Conservation (phyloP, 2,329 filamentous ascomycete genomes). For the Harringtonia aguacate region DNA sequence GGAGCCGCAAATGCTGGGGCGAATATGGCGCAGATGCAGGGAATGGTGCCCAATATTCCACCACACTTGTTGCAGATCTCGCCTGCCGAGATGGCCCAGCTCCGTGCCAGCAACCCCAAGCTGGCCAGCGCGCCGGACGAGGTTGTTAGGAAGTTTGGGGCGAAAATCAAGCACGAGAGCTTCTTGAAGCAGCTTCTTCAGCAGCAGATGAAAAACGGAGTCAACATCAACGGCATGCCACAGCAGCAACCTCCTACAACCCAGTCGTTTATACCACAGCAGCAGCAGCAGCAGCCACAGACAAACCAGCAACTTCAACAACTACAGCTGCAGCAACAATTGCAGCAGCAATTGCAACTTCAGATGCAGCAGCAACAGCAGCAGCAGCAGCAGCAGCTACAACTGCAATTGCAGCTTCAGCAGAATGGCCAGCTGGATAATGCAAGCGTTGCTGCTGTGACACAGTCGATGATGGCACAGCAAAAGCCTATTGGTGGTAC, state of each 20-base stretch:
- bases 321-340: constrained; percentile 1
- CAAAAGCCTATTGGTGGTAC: neutral
- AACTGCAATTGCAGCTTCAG: constrained; percentile 12
- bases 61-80: constrained; percentile 7
- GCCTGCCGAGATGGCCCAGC: constrained; percentile 7
- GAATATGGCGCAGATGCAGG: constrained; percentile 4
- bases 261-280: constrained; percentile 4
- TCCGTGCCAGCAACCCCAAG: constrained; percentile 8
- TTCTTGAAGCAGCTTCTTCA: constrained; percentile 9
- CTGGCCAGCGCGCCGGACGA: constrained; percentile 10
- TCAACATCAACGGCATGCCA: constrained; percentile 1
- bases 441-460: neutral
- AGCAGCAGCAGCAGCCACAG: neutral
- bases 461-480: constrained; percentile 1
- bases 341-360: too few species aligned
- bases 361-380: constrained; percentile 11
- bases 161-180: constrained; percentile 7
- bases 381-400: constrained; percentile 11
- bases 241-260: constrained; percentile 12
- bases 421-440: constrained; percentile 10
- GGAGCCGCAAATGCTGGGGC: neutral
- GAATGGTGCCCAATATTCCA: constrained; percentile 7
- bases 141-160: constrained; percentile 2
- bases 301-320: constrained; percentile 11
- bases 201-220: constrained; percentile 3